phyloP scores from a whole-genome alignment of 371 early-diverging fungal species.

The Apophysomyces sp. region DNA sequence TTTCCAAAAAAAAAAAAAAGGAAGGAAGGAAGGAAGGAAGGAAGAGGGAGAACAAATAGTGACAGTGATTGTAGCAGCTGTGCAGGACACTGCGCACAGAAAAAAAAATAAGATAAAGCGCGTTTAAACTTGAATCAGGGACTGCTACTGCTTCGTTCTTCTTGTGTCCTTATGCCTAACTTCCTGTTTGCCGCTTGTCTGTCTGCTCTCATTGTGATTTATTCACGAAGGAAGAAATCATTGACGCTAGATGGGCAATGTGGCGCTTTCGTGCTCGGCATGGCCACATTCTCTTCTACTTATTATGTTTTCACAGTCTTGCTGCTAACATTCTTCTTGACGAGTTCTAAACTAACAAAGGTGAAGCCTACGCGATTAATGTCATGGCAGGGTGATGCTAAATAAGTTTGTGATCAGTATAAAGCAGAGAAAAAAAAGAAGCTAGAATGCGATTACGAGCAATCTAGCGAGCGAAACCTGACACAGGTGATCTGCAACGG shows the following conservation, averaged over 20 bases:
- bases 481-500: slow-evolving; percentile 86
- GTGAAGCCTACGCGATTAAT: slow-evolving; percentile 20
- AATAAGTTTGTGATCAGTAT: slow-evolving; percentile 32
- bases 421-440: slow-evolving; percentile 66
- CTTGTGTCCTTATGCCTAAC: slow-evolving; percentile 15
- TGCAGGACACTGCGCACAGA: neutral
- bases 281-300: slow-evolving; percentile 68
- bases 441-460: slow-evolving; percentile 65
- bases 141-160: neutral
- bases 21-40: neutral
- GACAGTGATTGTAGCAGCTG: neutral
- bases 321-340: slow-evolving; percentile 73
- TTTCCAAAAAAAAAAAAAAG: neutral
- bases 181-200: slow-evolving; percentile 41
- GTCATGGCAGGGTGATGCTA: neutral
- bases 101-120: neutral
- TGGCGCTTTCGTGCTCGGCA: slow-evolving; percentile 75
- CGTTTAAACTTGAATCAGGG: neutral
- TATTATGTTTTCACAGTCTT: slow-evolving; percentile 59
- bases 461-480: slow-evolving; percentile 53
- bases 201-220: slow-evolving; percentile 48
- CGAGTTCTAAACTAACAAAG: slow-evolving; percentile 78
- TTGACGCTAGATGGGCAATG: slow-evolving; percentile 70
- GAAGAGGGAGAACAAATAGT: neutral
- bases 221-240: slow-evolving; percentile 66